A percentile compares a stretch with the other conserved stretches of the same genome.
phyloP scores from a whole-genome alignment of 2,329 filamentous ascomycete genomes.

The Amauroascus verrucosus region DNA sequence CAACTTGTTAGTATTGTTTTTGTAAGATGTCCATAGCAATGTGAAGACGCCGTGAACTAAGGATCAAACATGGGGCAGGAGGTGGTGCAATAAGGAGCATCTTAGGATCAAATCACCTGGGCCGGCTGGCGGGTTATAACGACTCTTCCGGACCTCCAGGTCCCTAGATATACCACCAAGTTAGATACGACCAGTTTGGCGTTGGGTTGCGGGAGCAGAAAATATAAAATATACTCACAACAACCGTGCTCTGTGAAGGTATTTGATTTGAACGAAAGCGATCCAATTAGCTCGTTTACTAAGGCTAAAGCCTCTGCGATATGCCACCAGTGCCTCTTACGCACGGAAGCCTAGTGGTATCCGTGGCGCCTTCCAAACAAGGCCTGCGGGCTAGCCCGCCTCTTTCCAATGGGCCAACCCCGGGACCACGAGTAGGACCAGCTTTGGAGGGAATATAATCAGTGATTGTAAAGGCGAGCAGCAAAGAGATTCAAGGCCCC shows the following conservation, averaged over 20 bases:
- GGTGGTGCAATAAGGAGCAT: background rate
- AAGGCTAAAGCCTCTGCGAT: conserved; percentile 4
- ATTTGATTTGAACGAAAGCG: conserved; percentile 13
- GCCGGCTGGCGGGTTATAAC: background rate
- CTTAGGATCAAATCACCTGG: background rate
- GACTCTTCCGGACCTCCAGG: background rate
- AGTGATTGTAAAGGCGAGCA: background rate
- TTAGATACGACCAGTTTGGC: background rate
- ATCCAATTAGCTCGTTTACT: conserved; percentile 1
- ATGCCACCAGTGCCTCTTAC: conserved; percentile 16
- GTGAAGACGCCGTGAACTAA: background rate
- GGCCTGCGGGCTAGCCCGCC: conserved; percentile 10
- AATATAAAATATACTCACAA: conserved; percentile 11
- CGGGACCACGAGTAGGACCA: background rate
- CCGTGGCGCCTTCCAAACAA: conserved; percentile 14
- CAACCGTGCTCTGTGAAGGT: conserved; percentile 13
- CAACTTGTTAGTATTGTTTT: conserved; percentile 6
- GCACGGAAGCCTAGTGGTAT: conserved; percentile 9
- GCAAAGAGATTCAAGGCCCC: background rate
- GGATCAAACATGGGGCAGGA: background rate
- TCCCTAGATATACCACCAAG: background rate
- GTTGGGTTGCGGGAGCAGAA: background rate
- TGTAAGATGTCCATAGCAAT: background rate
- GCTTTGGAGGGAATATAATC: background rate
- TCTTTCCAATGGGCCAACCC: conserved; percentile 5